These are phyloP conservation scores for Glycine soja DNA, from an alignment of 306 rosid genomes.

Conservation along the genomic window DNA sequence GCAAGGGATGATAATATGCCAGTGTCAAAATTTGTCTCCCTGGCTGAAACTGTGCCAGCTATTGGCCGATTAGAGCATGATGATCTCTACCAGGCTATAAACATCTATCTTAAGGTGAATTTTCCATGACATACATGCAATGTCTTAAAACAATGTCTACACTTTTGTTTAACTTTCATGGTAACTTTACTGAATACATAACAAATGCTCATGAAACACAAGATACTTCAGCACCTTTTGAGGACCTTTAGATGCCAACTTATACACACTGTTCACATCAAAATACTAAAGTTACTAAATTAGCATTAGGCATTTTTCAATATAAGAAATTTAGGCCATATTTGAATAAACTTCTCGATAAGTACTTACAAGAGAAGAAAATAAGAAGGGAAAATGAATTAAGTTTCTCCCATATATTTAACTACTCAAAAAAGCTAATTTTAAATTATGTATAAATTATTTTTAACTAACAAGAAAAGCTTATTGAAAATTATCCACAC, in stretches of 20 bases:
- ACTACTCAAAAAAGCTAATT: no score
- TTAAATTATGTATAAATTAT: no score
- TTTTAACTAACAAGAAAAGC: background rate
- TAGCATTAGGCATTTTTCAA: background rate
- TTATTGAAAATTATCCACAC: no score
- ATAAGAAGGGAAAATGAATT: background rate
- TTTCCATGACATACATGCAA: background rate
- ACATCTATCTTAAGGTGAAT: constrained; percentile 86
- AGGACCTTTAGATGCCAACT: constrained; percentile 17
- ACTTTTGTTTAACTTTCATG: constrained; percentile 1
- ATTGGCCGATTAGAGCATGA: constrained; percentile 77
- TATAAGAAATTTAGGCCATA: background rate
- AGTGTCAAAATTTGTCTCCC: constrained; percentile 67
- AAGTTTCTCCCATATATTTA: no score
- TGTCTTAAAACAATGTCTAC: constrained; percentile 5
- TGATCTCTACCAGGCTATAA: constrained; percentile 85
- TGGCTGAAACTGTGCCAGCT: constrained; percentile 82
- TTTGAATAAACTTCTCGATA: background rate
- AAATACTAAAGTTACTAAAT: background rate
- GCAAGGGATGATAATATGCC: constrained; percentile 81
- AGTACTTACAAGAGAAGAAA: background rate
- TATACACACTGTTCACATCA: background rate
- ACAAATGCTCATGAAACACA: constrained; percentile 13
- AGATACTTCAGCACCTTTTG: background rate
- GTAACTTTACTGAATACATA: background rate